Evolutionary conservation across 164 flowering plant species (phyloP).

Genomic region (Nelumbo lutea): DNA sequence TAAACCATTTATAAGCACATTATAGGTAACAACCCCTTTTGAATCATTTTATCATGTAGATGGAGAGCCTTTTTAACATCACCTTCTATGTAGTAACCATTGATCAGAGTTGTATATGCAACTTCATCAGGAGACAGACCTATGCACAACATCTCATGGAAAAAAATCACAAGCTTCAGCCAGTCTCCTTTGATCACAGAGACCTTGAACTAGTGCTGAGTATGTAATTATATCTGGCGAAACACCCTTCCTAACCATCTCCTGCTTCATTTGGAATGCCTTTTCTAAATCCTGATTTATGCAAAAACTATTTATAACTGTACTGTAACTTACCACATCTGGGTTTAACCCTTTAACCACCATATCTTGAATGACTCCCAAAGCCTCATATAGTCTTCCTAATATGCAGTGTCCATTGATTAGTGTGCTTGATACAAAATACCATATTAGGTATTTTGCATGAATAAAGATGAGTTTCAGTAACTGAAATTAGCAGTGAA

Average conservation of each 20-base stretch:
- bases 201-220: constrained; percentile 72
- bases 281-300: constrained; percentile 41
- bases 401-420: constrained; percentile 62
- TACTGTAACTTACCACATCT: constrained; percentile 71
- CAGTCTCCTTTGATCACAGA: constrained; percentile 56
- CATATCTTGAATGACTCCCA: constrained; percentile 46
- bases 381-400: constrained; percentile 62
- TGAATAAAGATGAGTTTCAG: too few species aligned
- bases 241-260: constrained; percentile 63
- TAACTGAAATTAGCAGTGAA: too few species aligned
- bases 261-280: constrained; percentile 51
- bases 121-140: constrained; percentile 68
- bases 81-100: constrained; percentile 73
- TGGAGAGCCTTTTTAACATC: constrained; percentile 46
- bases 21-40: constrained; percentile 70
- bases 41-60: constrained; percentile 73
- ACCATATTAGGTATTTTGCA: too few species aligned
- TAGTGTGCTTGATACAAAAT: constrained; percentile 35
- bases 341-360: constrained; percentile 46
- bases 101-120: constrained; percentile 69
- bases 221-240: constrained; percentile 60
- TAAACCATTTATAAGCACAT: constrained; percentile 78
- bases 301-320: constrained; percentile 65
- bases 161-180: constrained; percentile 57
- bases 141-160: constrained; percentile 54